phyloP scores from a whole-genome alignment of 1,139 yeast species.

The Candida frijolesensis region DNA sequence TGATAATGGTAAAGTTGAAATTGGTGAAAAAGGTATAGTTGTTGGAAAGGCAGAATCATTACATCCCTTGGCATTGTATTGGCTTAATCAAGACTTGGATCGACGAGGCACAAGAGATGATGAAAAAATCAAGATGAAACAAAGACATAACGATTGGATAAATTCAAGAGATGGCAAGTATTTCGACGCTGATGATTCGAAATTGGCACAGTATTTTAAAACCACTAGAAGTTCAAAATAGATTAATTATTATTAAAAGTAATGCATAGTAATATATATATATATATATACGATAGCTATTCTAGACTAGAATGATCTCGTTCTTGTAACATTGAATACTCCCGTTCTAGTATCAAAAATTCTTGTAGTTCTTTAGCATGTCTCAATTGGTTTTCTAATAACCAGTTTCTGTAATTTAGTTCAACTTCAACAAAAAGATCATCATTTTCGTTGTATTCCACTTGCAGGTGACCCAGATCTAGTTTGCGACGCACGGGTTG shows the following conservation, averaged over 20 bases:
- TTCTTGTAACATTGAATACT: constrained; percentile 19
- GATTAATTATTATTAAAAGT: constrained; percentile 8
- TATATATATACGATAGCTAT: constrained; percentile 4
- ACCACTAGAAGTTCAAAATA: constrained; percentile 36
- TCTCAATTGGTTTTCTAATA: constrained; percentile 16
- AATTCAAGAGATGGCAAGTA: constrained; percentile 42
- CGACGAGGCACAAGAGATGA: constrained; percentile 58
- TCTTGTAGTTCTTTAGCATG: constrained; percentile 16
- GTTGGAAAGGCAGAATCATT: constrained; percentile 54
- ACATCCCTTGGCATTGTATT: constrained; percentile 70
- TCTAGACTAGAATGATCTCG: constrained; percentile 15
- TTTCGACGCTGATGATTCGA: constrained; percentile 49
- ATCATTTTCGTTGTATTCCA: background rate
- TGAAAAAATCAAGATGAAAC: constrained; percentile 44
- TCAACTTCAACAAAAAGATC: constrained; percentile 12
- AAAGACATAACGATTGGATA: constrained; percentile 51
- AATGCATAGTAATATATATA: constrained; percentile 7
- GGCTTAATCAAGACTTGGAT: constrained; percentile 59
- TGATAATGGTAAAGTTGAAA: too few relatives aligned
- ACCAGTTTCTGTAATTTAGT: constrained; percentile 20
- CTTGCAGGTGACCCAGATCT: background rate
- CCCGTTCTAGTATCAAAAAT: constrained; percentile 21
- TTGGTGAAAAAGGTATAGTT: constrained; percentile 21
- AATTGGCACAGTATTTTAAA: constrained; percentile 50
- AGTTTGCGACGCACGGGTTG: constrained; percentile 7